Base-by-base conservation (phyloP, 2,329 filamentous ascomycete genomes). In the Rhynchosporium agropyri region DNA sequence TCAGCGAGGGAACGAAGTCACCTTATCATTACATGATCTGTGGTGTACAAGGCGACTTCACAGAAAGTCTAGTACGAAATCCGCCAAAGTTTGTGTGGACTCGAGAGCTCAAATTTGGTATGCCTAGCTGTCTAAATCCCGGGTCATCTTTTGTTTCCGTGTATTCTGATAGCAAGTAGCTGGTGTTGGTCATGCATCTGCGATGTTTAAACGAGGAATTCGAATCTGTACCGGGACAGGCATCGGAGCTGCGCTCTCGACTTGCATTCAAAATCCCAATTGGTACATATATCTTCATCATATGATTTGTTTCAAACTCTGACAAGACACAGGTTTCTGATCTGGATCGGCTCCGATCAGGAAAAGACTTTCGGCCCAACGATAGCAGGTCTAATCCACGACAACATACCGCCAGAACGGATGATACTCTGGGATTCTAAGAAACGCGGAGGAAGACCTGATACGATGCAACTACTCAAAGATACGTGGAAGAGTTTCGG, bases 401-500 rank as follows among this genome's bases (percentile, higher is more conserved):
- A 77, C 20, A 65, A 78, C 68, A 78, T 78, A 65, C 73, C 75
- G 63, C 75, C 77, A 0, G 76, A 78, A 64, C 68, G 77, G 26
- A 78, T 77, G 76, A 77, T 78, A 58, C 72, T 78, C 6, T 78
- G 76, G 77, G 76, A 78, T 67, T 75, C 76, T 0, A 78, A 77
- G 71, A 75, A 78, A 68, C 71, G 74, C 36, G 77, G 77, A n/a
- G 76, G 76, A 3, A 70, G 77, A 6, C 77, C 76, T 3, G 75
- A 78, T 69, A 72, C 72, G 5, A 68, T 78, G 57, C 68, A 75
- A 65, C 71, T 78, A 1, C 72, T 78, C 60, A 76, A 73, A 68
- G 76, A 77, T 28, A 76, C 75, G 12, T 78, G 75, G 74, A 54
- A 67, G 38, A 76, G 73, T 66, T 78, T 77, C 63, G 73, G 75